A percentile compares a stretch with the other conserved stretches of the same genome.
These are phyloP conservation scores for Oxyria digyna DNA, from an alignment of 148 eudicot species.

Conservation along the genomic window DNA sequence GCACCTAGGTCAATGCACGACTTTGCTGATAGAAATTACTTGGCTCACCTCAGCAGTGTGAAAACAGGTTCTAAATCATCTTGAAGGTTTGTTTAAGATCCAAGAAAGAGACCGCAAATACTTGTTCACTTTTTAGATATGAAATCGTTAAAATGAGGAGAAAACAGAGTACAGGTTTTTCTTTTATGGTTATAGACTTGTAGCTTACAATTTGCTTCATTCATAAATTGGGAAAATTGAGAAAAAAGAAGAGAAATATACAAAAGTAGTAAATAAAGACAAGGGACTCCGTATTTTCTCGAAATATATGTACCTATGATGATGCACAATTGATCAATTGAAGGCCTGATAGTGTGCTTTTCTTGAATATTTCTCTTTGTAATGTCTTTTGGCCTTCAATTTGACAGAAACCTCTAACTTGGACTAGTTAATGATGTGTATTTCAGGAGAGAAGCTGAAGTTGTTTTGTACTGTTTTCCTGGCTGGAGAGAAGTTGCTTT, in stretches of 20 bases:
- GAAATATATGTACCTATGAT: neutral
- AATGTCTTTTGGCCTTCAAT: neutral
- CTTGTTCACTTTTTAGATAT: neutral
- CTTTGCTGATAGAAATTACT: constrained; percentile 85
- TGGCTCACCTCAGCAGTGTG: constrained; percentile 58
- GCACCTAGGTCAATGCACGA: constrained; percentile 70
- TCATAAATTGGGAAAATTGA: neutral
- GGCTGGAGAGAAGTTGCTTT: neutral
- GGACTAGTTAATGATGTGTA: neutral
- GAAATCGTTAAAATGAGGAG: no score
- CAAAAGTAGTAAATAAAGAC: no score
- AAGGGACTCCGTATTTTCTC: neutral
- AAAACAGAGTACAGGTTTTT: neutral
- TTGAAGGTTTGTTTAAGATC: neutral
- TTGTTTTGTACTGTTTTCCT: neutral
- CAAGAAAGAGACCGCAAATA: neutral
- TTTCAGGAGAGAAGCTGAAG: neutral
- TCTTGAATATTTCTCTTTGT: neutral
- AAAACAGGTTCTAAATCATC: constrained; percentile 15
- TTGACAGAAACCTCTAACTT: neutral
- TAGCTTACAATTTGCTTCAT: neutral
- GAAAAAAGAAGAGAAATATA: neutral
- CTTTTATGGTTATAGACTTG: neutral
- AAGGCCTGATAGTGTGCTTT: neutral
- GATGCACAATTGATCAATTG: neutral